A percentile compares a stretch with the other conserved stretches of the same genome.
phyloP scores from a whole-genome alignment of 2,329 filamentous ascomycete species.

The Colletotrichum destructivum region DNA sequence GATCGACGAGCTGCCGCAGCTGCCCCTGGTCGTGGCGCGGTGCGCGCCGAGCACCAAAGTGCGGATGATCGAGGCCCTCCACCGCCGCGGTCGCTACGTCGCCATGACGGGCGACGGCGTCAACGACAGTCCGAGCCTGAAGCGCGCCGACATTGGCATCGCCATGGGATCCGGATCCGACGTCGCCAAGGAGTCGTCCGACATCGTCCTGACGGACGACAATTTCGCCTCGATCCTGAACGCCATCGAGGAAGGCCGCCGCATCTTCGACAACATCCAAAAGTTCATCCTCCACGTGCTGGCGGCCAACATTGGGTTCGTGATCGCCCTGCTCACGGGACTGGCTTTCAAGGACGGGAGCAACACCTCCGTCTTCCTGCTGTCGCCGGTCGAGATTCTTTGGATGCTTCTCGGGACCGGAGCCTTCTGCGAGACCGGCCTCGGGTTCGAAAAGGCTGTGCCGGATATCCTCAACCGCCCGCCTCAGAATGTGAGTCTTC shows the following conservation, averaged over 20 bases:
- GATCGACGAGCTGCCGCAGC: constrained; percentile 72
- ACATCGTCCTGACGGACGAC: constrained; percentile 80
- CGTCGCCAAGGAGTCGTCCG: constrained; percentile 78
- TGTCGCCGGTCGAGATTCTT: constrained; percentile 80
- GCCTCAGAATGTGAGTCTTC: constrained; percentile 72
- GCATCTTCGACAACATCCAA: constrained; percentile 82
- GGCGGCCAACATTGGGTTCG: constrained; percentile 79
- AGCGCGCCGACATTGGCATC: constrained; percentile 79
- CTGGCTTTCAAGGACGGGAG: constrained; percentile 77
- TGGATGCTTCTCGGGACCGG: constrained; percentile 88
- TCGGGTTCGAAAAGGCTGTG: constrained; percentile 79
- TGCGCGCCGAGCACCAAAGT: constrained; percentile 79
- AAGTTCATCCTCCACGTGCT: constrained; percentile 79
- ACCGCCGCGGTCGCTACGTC: constrained; percentile 73
- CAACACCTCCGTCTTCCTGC: constrained; percentile 77
- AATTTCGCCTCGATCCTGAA: constrained; percentile 81
- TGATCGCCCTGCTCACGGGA: constrained; percentile 77
- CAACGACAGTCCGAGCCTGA: constrained; percentile 78
- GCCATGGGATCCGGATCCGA: constrained; percentile 80
- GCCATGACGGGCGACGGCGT: constrained; percentile 83
- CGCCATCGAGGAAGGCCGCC: constrained; percentile 78
- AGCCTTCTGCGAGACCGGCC: constrained; percentile 81
- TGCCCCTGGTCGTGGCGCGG: constrained; percentile 76
- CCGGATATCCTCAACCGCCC: constrained; percentile 79
- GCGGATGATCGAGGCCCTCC: constrained; percentile 79